Percentiles rank a stretch among this genome's conserved stretches.
These are phyloP conservation scores for Cladophialophora bantiana DNA, from an alignment of 2,329 filamentous ascomycete genomes.

Conservation along the genomic window DNA sequence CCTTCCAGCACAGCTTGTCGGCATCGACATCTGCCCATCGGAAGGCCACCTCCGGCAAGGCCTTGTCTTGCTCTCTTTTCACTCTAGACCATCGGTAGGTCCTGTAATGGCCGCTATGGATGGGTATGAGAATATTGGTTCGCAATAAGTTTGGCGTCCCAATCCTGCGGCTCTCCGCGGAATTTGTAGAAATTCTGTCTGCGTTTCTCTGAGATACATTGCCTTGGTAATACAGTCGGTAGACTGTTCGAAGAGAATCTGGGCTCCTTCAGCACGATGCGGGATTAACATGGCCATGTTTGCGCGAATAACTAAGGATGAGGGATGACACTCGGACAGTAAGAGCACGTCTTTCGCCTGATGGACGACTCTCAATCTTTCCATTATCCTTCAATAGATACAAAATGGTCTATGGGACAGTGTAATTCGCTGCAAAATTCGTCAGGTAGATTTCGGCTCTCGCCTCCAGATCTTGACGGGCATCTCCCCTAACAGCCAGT, in stretches of 20 bases:
- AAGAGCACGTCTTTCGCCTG: no score
- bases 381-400: background rate
- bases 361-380: background rate
- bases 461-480: constrained; percentile 44
- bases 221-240: background rate
- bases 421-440: background rate
- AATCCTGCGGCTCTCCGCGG: background rate
- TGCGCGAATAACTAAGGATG: background rate
- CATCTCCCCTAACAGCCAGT: constrained; percentile 43
- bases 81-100: background rate
- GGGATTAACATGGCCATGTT: background rate
- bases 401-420: background rate
- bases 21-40: background rate
- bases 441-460: constrained; percentile 32
- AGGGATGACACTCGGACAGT: background rate
- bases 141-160: background rate
- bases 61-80: background rate
- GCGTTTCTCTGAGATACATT: background rate
- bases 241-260: background rate
- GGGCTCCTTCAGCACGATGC: constrained; percentile 21
- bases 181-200: background rate
- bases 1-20: background rate
- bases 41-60: background rate
- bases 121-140: background rate
- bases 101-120: background rate